phyloP scores from a whole-genome alignment of 352 stramenopile species.

The Elongisporangium anandrum region DNA sequence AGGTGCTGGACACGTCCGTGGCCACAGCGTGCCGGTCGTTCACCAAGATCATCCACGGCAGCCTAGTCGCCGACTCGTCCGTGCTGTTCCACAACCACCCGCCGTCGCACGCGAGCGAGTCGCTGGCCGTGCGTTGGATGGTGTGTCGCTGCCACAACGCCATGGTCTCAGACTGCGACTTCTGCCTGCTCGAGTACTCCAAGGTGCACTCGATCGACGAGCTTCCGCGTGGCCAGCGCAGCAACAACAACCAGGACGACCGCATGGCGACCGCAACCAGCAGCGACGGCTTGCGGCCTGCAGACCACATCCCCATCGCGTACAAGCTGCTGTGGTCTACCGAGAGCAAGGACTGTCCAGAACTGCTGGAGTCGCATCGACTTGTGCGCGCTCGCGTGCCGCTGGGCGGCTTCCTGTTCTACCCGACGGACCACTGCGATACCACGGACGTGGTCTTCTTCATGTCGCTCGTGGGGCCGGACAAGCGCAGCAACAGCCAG shows the following conservation, averaged over 20 bases:
- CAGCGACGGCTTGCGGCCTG: slow-evolving; percentile 11
- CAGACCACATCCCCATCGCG: slow-evolving; percentile 32
- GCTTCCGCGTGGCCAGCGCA: slow-evolving; percentile 19
- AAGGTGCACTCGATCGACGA: slow-evolving; percentile 56
- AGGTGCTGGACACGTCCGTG: slow-evolving; percentile 51
- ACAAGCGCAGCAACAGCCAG: slow-evolving; percentile 10
- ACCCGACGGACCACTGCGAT: slow-evolving; percentile 50
- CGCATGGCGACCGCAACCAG: slow-evolving; percentile 5
- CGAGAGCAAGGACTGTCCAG: slow-evolving; percentile 60
- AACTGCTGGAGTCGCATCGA: slow-evolving; percentile 54
- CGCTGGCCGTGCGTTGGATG: slow-evolving; percentile 66
- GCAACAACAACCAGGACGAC: slow-evolving; percentile 33
- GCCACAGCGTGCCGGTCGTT: slow-evolving; percentile 61
- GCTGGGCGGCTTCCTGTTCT: slow-evolving; percentile 66
- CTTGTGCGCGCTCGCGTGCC: slow-evolving; percentile 56
- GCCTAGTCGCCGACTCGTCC: slow-evolving; percentile 59
- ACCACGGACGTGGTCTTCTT: slow-evolving; percentile 77
- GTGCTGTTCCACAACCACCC: slow-evolving; percentile 65
- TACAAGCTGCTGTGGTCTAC: slow-evolving; percentile 75
- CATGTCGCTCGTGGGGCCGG: slow-evolving; percentile 36
- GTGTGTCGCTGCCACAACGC: slow-evolving; percentile 59
- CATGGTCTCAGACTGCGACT: slow-evolving; percentile 64
- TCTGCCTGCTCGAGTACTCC: slow-evolving; percentile 72
- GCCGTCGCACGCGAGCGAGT: slow-evolving; percentile 15
- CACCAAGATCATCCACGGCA: slow-evolving; percentile 72